Base-by-base conservation (phyloP, 495 filamentous ascomycete species). In the Aspergillus ellipticus region DNA sequence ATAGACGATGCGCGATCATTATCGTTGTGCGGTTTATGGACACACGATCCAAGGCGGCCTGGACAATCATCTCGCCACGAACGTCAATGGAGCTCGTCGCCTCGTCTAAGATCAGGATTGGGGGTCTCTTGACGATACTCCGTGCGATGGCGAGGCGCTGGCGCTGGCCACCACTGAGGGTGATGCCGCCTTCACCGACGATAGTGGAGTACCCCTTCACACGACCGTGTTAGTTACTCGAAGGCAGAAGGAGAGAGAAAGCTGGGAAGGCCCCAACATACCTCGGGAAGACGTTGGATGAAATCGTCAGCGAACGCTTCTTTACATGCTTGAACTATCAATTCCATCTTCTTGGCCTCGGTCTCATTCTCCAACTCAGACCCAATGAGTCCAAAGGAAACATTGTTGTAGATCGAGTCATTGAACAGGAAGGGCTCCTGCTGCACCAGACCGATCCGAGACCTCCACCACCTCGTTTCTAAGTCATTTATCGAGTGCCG, bases 91-190 rank as follows among this genome's bases (percentile, higher is more conserved):
- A 72, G 49, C 70, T 75, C 0, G 79, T 82, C 0, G 71, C 72
- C 62, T 84, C 81, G 42, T 82, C 80, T 4, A 82, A 66, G 7
- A 96, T 75, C 6, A 96, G 76, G 63, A 96, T 87, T 63, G 86
- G 87, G 2, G 92, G 92, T 59, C 93, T 80, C 11, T 79, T 85
- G n/a, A 96, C 86, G 42, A 96, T 85, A 17, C 87, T 88, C 46
- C 92, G 80, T 1, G 92, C 91, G 16, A 89, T 74, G 6, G 85
- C 81, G 4, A 90, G 60, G 29, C 87, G 71, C 58, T 89, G 86
- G 19, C 79, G 78, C 52, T 90, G 65, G 51, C 76, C 64, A 43
- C 78, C 61, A 60, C 61, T 67, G 55, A 84, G 63, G 49, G 52
- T 61, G 21, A 61, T 60, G 0, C 66, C 74, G 0, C 60, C 33